phyloP scores from a whole-genome alignment of 257 asterid genomes.

The Nicotiana benthamiana region DNA sequence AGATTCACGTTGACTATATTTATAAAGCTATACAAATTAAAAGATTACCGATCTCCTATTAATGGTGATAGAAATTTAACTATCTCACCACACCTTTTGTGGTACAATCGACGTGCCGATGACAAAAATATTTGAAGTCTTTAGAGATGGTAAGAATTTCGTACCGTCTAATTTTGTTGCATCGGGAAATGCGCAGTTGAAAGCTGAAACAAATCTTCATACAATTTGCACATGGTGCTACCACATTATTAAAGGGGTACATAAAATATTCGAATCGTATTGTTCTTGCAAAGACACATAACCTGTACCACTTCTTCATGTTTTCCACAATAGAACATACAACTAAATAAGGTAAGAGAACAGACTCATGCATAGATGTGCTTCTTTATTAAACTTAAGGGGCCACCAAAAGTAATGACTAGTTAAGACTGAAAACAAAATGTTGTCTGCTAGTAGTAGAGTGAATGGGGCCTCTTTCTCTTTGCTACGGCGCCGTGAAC shows the following conservation, averaged over 20 bases:
- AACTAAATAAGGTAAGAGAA: not conserved
- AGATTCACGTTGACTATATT: no score
- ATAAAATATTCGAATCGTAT: no score
- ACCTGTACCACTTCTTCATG: not conserved
- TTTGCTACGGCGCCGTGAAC: constrained; percentile 4
- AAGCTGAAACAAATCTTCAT: not conserved
- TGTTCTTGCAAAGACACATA: not conserved
- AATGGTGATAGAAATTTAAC: no score
- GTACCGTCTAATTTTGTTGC: not conserved
- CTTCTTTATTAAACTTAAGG: not conserved
- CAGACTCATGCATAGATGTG: not conserved
- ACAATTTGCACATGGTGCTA: not conserved
- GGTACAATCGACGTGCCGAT: no score
- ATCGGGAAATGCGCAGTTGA: not conserved
- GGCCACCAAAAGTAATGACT: not conserved
- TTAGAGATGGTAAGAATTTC: not conserved
- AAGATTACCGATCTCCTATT: no score
- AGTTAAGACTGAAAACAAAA: not conserved
- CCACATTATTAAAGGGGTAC: no score
- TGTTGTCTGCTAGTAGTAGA: not conserved
- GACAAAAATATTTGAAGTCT: no score
- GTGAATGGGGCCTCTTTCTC: not conserved
- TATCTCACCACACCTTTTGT: no score
- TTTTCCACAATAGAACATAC: not conserved
- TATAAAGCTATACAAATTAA: no score